These are phyloP conservation scores for Nemania sp. DNA, from an alignment of 2,329 filamentous ascomycete species.

Conservation along the genomic window DNA sequence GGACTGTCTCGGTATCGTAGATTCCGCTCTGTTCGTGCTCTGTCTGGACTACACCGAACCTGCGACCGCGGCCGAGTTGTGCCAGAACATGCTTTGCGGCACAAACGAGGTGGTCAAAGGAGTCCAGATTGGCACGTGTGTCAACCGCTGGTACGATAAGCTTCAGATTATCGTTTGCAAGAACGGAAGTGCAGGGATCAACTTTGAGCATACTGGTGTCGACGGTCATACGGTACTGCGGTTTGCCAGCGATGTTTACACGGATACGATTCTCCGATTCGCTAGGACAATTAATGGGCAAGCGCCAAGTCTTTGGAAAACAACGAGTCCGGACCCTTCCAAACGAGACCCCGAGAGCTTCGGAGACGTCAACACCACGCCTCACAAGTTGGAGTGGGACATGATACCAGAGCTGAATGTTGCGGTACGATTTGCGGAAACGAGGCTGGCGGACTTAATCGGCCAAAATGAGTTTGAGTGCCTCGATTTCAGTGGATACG, in stretches of 20 bases:
- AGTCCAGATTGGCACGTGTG: slow-evolving; percentile 95
- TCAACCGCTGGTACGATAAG: slow-evolving; percentile 99
- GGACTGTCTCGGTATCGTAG: slow-evolving; percentile 92
- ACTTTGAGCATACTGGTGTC: slow-evolving; percentile 98
- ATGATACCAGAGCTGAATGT: slow-evolving; percentile 91
- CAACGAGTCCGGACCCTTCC: slow-evolving; percentile 85
- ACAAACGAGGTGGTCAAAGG: slow-evolving; percentile 89
- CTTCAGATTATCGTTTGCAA: slow-evolving; percentile 98
- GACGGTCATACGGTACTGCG: slow-evolving; percentile 96
- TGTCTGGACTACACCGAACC: slow-evolving; percentile 94
- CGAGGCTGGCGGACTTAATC: slow-evolving; percentile 88
- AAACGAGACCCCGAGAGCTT: slow-evolving; percentile 91
- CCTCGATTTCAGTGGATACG: slow-evolving; percentile 84
- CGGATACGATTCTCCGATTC: slow-evolving; percentile 94
- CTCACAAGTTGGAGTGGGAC: slow-evolving; percentile 96
- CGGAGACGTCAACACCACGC: slow-evolving; percentile 89
- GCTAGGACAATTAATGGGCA: slow-evolving; percentile 93
- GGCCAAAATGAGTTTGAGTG: slow-evolving; percentile 96
- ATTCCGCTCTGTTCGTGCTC: slow-evolving; percentile 88
- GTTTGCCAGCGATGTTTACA: slow-evolving; percentile 95
- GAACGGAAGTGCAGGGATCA: slow-evolving; percentile 97
- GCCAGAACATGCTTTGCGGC: slow-evolving; percentile 97
- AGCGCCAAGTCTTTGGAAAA: slow-evolving; percentile 89
- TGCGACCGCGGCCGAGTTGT: slow-evolving; percentile 77
- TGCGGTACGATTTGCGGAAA: slow-evolving; percentile 93